Percentiles rank a stretch among this genome's conserved stretches.
These are phyloP conservation scores for Sonneratia caseolaris DNA, from an alignment of 345 rosid species.

Conservation along the genomic window DNA sequence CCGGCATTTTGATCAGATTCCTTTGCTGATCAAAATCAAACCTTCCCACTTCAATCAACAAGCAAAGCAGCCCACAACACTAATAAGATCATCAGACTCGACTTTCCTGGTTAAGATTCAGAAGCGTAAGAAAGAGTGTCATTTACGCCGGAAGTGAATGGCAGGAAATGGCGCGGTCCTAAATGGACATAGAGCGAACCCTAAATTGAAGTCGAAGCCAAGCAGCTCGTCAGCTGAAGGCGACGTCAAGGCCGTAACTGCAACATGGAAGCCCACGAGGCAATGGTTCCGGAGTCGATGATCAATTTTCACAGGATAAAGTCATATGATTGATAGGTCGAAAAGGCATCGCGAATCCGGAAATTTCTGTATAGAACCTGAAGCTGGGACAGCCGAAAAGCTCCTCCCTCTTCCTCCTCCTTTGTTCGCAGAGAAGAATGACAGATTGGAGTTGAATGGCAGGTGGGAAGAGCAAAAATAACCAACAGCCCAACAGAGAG, in stretches of 20 bases:
- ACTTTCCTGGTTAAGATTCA: neutral
- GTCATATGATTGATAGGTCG: neutral
- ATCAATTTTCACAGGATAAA: neutral
- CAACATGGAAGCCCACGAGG: neutral
- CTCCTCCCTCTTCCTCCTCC: neutral
- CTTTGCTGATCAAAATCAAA: neutral
- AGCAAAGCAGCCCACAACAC: neutral
- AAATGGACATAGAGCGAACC: neutral
- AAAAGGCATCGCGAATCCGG: neutral
- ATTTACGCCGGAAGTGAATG: neutral
- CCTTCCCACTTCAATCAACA: neutral
- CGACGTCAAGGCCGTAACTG: neutral
- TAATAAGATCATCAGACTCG: neutral
- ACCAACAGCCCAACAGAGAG: neutral
- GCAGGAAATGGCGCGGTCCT: neutral
- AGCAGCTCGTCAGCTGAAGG: neutral
- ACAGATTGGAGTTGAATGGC: constrained; percentile 8
- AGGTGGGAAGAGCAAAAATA: constrained; percentile 1
- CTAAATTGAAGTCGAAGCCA: neutral
- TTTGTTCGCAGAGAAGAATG: neutral
- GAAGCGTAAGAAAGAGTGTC: neutral
- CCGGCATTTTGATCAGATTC: neutral
- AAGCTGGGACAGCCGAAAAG: neutral
- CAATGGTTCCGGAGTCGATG: neutral
- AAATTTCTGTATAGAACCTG: constrained; percentile 1